Evolutionary conservation across 805 yeast genomes (phyloP).

Genomic region (Candida germanica): DNA sequence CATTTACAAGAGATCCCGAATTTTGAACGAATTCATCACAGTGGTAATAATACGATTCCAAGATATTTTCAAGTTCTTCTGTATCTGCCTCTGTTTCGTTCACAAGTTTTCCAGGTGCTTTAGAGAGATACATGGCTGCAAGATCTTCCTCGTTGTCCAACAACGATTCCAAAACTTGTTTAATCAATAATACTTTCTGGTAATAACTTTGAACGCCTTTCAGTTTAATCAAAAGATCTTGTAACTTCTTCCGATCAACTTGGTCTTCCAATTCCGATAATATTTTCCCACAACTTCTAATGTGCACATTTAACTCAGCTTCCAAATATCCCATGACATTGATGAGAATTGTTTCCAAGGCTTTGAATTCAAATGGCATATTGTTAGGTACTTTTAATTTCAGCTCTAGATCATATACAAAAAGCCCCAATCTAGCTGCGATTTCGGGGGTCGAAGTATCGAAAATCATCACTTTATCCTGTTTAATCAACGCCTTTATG

Average conservation of each 20-base stretch:
- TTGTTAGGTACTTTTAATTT: slow-evolving; percentile 47
- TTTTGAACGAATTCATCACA: slow-evolving; percentile 93
- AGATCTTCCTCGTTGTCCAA: slow-evolving; percentile 85
- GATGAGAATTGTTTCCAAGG: slow-evolving; percentile 76
- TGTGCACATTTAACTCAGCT: slow-evolving; percentile 63
- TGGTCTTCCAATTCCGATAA: slow-evolving; percentile 72
- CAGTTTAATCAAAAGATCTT: slow-evolving; percentile 70
- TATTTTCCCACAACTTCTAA: slow-evolving; percentile 57
- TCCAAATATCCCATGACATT: slow-evolving; percentile 79
- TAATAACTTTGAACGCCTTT: slow-evolving; percentile 69
- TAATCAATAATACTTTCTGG: slow-evolving; percentile 71
- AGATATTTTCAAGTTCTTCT: slow-evolving; percentile 80
- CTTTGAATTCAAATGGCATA: slow-evolving; percentile 68
- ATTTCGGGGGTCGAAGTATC: slow-evolving; percentile 68
- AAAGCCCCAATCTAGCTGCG: slow-evolving; percentile 68
- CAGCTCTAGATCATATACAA: slow-evolving; percentile 80
- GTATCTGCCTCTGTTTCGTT: slow-evolving; percentile 28
- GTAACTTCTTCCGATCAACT: slow-evolving; percentile 70
- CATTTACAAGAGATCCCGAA: slow-evolving; percentile 76
- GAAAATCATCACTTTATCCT: slow-evolving; percentile 76
- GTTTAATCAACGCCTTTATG: slow-evolving; percentile 84
- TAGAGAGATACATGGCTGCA: slow-evolving; percentile 71
- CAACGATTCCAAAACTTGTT: slow-evolving; percentile 79
- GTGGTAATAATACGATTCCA: slow-evolving; percentile 87
- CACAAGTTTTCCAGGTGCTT: slow-evolving; percentile 17